Percentiles rank a stretch among this genome's conserved stretches.
Conservation (phyloP, 1,139 yeast species). For the Lodderomyces oxycetoniae region DNA sequence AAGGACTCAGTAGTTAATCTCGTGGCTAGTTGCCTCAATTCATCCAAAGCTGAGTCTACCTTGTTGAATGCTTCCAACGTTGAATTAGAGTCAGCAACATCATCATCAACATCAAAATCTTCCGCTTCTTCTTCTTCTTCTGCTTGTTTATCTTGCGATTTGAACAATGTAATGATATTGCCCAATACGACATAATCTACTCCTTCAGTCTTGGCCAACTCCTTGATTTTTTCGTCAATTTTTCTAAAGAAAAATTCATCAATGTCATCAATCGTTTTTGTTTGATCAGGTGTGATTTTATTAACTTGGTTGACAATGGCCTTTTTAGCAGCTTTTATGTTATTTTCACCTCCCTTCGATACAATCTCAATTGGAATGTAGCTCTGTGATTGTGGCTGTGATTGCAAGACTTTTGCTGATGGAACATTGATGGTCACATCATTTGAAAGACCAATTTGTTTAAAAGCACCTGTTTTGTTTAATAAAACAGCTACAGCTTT, state of each 20-base stretch:
- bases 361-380: slow-evolving; percentile 43
- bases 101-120: slow-evolving; percentile 34
- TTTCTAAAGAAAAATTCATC: slow-evolving; percentile 61
- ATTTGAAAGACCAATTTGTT: slow-evolving; percentile 41
- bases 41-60: slow-evolving; percentile 48
- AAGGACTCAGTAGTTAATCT: slow-evolving; percentile 51
- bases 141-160: slow-evolving; percentile 15
- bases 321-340: slow-evolving; percentile 48
- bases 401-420: slow-evolving; percentile 25
- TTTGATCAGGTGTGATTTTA: slow-evolving; percentile 62
- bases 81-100: slow-evolving; percentile 26
- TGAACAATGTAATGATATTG: slow-evolving; percentile 38
- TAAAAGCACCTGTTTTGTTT: slow-evolving; percentile 44
- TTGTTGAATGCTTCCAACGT: slow-evolving; percentile 22
- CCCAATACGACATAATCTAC: slow-evolving; percentile 57
- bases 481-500: slow-evolving; percentile 68
- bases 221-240: slow-evolving; percentile 41
- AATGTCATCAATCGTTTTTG: slow-evolving; percentile 58
- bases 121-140: slow-evolving; percentile 27
- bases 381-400: slow-evolving; percentile 11
- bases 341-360: slow-evolving; percentile 34
- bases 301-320: slow-evolving; percentile 71
- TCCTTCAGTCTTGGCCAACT: slow-evolving; percentile 44
- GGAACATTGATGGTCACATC: slow-evolving; percentile 59
- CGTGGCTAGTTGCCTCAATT: slow-evolving; percentile 56